Evolutionary conservation across 2,329 filamentous ascomycete genomes (phyloP), one percentile per base, ranked within the genome.

Genomic region (Gnomoniopsis sp.): DNA sequence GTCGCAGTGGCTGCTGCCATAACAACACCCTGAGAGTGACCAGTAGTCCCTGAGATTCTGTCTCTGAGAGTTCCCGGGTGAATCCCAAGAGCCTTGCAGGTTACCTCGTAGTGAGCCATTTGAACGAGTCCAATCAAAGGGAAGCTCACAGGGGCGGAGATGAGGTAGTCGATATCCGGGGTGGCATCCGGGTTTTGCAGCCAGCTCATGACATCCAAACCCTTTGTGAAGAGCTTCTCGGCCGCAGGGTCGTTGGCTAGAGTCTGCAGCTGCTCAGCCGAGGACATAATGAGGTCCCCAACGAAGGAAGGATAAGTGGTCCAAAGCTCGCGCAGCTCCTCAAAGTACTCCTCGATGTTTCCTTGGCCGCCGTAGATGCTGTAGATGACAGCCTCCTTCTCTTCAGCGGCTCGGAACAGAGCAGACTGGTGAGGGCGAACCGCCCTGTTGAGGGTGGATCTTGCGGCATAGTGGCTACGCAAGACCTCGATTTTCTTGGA

Each of bases 301-400:
- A 97, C 86, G 66, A 99, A 96, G 30, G 89, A 89, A 14, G 90
- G 88, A 76, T 99, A 99, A 60, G 93, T 96, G 68, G 82, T 87
- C 79, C 93, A 93, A 59, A 98, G 85, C 73, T 96, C 89, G 58
- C 95, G 88, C 63, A 99, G 84, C 79, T 99, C 95, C 66, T 99
- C 93, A 69, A 99, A 99, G 77, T 99, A 99, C 77, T 99, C 96
- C 76, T 99, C 93, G 64, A 99, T 98, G 75, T 99, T 99, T 67
- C 95, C 95, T 74, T 99, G 95, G 7, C 95, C 95, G 61, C 95
- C 95, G 66, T 98, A 96, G 62, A 99, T 92, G 65, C 88, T 93
- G 79, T 96, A 99, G 61, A 99, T 85, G 67, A 86, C 88, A 56
- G 93, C 93, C 57, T 88, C 87, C 62, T 86, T 88, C 63, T 97